A percentile compares a stretch with the other conserved stretches of the same genome.
phyloP scores from a whole-genome alignment of 768 basidiomycete species.

The Auriscalpium microsporum region DNA sequence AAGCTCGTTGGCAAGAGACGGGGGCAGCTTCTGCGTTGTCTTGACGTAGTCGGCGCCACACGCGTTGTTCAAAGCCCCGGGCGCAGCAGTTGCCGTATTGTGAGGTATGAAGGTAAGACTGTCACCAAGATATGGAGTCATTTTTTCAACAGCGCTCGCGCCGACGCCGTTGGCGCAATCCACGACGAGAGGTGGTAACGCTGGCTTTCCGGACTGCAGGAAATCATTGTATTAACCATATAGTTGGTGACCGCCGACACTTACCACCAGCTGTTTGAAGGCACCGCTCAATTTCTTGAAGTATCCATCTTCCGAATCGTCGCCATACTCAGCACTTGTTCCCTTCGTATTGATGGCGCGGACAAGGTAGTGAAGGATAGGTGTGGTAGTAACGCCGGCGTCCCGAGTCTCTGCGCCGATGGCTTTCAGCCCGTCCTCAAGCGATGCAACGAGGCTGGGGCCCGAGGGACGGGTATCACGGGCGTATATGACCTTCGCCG shows the following conservation, averaged over 20 bases:
- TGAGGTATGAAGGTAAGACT: slow-evolving; percentile 56
- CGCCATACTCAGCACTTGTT: slow-evolving; percentile 69
- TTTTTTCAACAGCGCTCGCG: slow-evolving; percentile 53
- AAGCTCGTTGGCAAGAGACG: slow-evolving; percentile 55
- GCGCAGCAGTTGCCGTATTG: slow-evolving; percentile 56
- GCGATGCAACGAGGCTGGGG: slow-evolving; percentile 58
- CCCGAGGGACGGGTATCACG: slow-evolving; percentile 92
- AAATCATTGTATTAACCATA: not conserved
- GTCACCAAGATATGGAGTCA: slow-evolving; percentile 51
- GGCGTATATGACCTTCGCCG: slow-evolving; percentile 81
- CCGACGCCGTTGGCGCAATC: slow-evolving; percentile 99
- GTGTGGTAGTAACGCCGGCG: slow-evolving; percentile 86
- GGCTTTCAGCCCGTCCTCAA: slow-evolving; percentile 76
- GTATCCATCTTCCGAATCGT: slow-evolving; percentile 77
- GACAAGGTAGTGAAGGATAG: slow-evolving; percentile 92
- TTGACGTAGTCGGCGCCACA: slow-evolving; percentile 98
- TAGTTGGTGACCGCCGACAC: slow-evolving; percentile 21
- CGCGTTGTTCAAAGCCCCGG: slow-evolving; percentile 70
- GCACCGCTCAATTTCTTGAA: slow-evolving; percentile 71
- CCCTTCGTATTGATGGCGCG: slow-evolving; percentile 81
- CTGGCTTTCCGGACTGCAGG: slow-evolving; percentile 48
- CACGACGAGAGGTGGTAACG: slow-evolving; percentile 56
- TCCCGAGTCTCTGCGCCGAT: slow-evolving; percentile 61
- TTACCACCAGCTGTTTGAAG: slow-evolving; percentile 80
- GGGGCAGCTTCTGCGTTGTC: slow-evolving; percentile 81